A percentile compares a stretch with the other conserved stretches of the same genome.
Evolutionary conservation across 495 filamentous ascomycete species (phyloP).

Genomic region (Halenospora varia): DNA sequence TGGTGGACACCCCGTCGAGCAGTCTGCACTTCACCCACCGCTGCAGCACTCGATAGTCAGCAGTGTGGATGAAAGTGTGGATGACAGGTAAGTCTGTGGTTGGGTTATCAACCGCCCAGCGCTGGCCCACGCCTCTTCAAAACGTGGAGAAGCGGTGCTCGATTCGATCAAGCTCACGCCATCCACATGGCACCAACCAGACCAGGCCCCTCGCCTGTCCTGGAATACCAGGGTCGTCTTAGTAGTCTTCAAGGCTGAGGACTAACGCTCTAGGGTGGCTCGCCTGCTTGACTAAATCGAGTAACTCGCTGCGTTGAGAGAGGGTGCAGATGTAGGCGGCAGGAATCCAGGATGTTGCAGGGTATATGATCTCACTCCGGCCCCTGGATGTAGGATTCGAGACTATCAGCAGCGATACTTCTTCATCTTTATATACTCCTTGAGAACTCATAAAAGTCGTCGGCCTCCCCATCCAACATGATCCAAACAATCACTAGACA

Average conservation of each 20-base stretch:
- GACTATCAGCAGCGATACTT: background rate
- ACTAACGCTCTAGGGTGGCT: background rate
- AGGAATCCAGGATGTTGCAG: conserved; percentile 11
- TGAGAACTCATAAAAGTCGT: conserved; percentile 2
- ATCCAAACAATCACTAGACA: conserved; percentile 8
- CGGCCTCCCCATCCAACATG: conserved; percentile 5
- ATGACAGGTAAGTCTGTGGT: too few species aligned
- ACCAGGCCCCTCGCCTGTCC: too few species aligned
- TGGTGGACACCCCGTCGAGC: too few species aligned
- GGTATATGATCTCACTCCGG: conserved; percentile 20
- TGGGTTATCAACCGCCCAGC: too few species aligned
- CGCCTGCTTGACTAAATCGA: background rate
- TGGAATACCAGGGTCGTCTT: background rate
- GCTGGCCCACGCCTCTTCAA: background rate
- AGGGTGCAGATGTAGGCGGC: conserved; percentile 1
- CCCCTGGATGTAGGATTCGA: conserved; percentile 16
- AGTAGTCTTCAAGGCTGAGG: background rate
- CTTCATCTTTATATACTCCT: background rate
- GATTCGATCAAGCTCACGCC: background rate
- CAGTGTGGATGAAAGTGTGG: too few species aligned
- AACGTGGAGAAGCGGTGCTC: background rate
- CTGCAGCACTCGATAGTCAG: too few species aligned
- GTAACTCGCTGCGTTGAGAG: background rate
- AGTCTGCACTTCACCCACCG: too few species aligned
- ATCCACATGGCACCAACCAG: background rate